Evolutionary conservation across 2,329 filamentous ascomycete species (phyloP), one percentile per base, ranked within the genome.

Genomic region (Elsinoe perseae): DNA sequence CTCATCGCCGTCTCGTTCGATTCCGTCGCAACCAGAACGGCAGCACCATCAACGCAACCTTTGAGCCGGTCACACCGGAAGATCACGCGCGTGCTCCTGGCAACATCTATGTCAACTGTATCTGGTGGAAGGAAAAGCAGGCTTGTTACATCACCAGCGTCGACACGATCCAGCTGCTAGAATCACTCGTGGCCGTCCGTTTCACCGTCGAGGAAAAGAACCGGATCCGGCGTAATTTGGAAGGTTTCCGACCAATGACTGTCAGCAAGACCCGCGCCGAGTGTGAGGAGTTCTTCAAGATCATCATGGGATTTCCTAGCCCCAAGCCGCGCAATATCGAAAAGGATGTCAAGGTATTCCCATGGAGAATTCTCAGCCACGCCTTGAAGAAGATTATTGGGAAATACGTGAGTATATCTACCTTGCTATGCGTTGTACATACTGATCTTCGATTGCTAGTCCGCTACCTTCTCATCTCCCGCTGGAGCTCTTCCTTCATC

Each of bases 121-220:
- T 98, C 66, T 91, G 85, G 77, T 98, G 93, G 93, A 86, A 86
- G 58, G 90, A 95, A 72, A 95, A 90, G 73, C 77, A 84, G 48
- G 88, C 95, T 65, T 95, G 86, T 71, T 97, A 84, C 69, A 90
- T 97, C 55, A 97, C 93, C 2, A 96, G 91, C 54, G 93, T 98
- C 16, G 93, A 98, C 71, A 96, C 92, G 1, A 97, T 98, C 64
- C 87, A 86, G 64, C 79, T 98, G n/a, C 78, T 98, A 2, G 93
- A 97, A 73, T 87, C 92, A 62, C 79, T 98, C 5, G 88, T 97
- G 6, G 88, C 83, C 0, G 83, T 85, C 44, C 82, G 89, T 25
- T 98, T 97, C 73, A 92, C 87, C 0, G 91, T 97, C 3, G 92
- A 97, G 69, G 93, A 97, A 76, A 98, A 97, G 82, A 98, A 98